Percentiles rank a stretch among this genome's conserved stretches.
Evolutionary conservation across 106 monocot species (phyloP).

Genomic region (Ottelia alismoides): DNA sequence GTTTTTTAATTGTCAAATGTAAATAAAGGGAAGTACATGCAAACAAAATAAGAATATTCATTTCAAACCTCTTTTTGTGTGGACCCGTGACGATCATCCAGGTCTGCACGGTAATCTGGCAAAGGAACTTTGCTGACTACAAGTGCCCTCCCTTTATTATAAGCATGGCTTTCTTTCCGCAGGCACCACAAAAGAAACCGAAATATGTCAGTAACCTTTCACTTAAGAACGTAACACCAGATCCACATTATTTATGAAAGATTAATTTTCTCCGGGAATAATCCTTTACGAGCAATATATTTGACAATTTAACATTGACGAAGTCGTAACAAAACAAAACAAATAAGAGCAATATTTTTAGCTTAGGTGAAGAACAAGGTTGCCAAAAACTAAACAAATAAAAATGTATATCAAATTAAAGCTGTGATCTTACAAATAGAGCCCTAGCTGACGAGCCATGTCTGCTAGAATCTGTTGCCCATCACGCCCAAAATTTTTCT

Average conservation of each 20-base stretch:
- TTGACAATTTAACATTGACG: too few species aligned
- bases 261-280: too few species aligned
- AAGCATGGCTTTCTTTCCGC: constrained; percentile 81
- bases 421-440: constrained; percentile 95
- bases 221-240: too few species aligned
- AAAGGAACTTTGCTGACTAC: constrained; percentile 93
- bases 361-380: neutral
- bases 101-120: constrained; percentile 96
- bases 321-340: too few species aligned
- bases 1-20: neutral
- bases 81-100: constrained; percentile 94
- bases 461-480: constrained; percentile 65
- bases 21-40: too few species aligned
- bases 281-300: too few species aligned
- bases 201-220: too few species aligned
- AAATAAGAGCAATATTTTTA: neutral
- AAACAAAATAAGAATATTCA: neutral
- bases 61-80: constrained; percentile 84
- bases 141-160: constrained; percentile 85
- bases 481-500: constrained; percentile 75
- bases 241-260: too few species aligned
- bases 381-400: too few species aligned
- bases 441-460: constrained; percentile 65
- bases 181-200: constrained; percentile 14
- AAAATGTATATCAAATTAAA: too few species aligned